Conservation (phyloP, 2,329 filamentous ascomycete species). For the Cadophora sp. region DNA sequence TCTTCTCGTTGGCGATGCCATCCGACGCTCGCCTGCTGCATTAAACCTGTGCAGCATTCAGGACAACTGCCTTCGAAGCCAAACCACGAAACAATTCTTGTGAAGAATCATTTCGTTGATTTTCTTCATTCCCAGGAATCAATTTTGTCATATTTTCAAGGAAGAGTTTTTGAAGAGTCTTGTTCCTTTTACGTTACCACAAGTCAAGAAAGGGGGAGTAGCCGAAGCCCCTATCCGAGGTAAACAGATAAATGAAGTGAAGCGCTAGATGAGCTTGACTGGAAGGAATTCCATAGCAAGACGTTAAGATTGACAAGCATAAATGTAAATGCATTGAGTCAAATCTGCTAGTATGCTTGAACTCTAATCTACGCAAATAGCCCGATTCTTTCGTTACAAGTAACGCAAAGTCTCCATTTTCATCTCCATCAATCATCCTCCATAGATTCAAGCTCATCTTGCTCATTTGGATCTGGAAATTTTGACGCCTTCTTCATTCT, state of each 20-base stretch:
- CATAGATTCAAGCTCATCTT: constrained; percentile 35
- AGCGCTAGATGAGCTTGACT: background rate
- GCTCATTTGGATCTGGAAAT: constrained; percentile 23
- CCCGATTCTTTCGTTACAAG: background rate
- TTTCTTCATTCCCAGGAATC: too few species aligned
- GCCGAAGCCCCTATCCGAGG: background rate
- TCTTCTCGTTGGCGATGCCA: too few species aligned
- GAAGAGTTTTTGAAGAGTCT: background rate
- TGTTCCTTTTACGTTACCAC: background rate
- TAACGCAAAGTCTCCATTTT: background rate
- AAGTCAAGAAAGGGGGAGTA: background rate
- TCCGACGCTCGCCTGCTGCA: too few species aligned
- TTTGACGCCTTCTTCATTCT: constrained; percentile 15
- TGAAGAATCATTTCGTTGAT: too few species aligned
- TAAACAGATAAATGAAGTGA: background rate
- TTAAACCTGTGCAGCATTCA: too few species aligned
- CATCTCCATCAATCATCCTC: constrained; percentile 32
- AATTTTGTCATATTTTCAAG: too few species aligned
- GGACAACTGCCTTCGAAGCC: too few species aligned
- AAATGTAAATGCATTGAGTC: background rate
- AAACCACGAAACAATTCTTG: too few species aligned
- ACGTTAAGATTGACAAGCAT: background rate
- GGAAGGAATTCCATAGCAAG: background rate
- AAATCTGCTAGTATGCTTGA: background rate
- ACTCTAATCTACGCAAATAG: constrained; percentile 3